Percentiles rank a stretch among this genome's conserved stretches.
Evolutionary conservation across 495 filamentous ascomycete species (phyloP).

Genomic region (Parmelia sp.): DNA sequence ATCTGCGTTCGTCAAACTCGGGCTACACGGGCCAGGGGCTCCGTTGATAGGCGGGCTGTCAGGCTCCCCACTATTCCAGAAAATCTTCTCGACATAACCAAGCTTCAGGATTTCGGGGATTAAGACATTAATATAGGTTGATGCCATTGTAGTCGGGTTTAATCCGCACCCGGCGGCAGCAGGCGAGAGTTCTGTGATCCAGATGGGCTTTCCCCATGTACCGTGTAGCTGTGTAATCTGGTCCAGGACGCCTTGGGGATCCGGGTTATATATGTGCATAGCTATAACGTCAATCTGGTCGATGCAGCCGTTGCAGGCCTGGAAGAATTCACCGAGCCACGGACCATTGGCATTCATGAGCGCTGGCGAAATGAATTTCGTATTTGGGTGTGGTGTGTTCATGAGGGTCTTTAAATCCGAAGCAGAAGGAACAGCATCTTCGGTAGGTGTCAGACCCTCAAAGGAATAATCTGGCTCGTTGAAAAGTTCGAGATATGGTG

Average conservation of each 20-base stretch:
- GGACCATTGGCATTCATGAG: conserved; percentile 10
- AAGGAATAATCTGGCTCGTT: conserved; percentile 28
- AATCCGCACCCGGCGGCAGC: conserved; percentile 14
- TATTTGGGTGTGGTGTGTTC: conserved; percentile 7
- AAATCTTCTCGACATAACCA: conserved; percentile 27
- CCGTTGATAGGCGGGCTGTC: background rate
- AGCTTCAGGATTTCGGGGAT: conserved; percentile 15
- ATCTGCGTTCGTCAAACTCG: conserved; percentile 25
- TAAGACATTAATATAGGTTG: conserved; percentile 19
- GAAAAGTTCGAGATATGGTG: conserved; percentile 24
- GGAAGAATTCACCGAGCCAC: conserved; percentile 23
- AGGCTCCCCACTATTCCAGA: conserved; percentile 26
- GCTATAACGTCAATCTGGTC: conserved; percentile 22
- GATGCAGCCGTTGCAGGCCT: conserved; percentile 23
- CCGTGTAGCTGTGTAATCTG: conserved; percentile 17
- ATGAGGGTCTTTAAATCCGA: conserved; percentile 10
- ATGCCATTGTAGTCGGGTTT: background rate
- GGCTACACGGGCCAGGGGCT: conserved; percentile 18
- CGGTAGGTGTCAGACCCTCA: conserved; percentile 13
- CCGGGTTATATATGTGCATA: conserved; percentile 21
- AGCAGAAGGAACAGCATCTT: conserved; percentile 15
- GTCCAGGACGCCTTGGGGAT: conserved; percentile 12
- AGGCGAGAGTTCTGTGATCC: conserved; percentile 27
- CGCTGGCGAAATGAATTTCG: conserved; percentile 23
- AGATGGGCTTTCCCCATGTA: conserved; percentile 22